Evolutionary conservation across 176 grass and related monocot species (phyloP).

Genomic region (Hordeum vulgare): MorexV3_pseudomolecules_assembly NC_058519.1:237401037-237401536

Average conservation of each 20-base stretch:
- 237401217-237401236: conserved; percentile 10
- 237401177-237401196: conserved; percentile 11
- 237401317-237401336: conserved; percentile 14
- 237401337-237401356: conserved; percentile 71
- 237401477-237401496: conserved; percentile 79
- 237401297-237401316: conserved; percentile 20
- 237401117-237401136: conserved; percentile 2
- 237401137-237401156: conserved; percentile 36
- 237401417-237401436: conserved; percentile 74
- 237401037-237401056: too few species aligned
- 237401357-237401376: conserved; percentile 79
- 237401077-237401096: too few species aligned
- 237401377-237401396: conserved; percentile 95
- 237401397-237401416: conserved; percentile 78
- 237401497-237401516: conserved; percentile 63
- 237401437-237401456: conserved; percentile 83
- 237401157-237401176: not conserved
- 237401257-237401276: conserved; percentile 41
- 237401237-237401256: conserved; percentile 23
- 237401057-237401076: too few species aligned
- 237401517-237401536: conserved; percentile 23
- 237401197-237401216: conserved; percentile 15
- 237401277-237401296: conserved; percentile 24
- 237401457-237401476: conserved; percentile 81
- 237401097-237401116: too few species aligned